phyloP scores from a whole-genome alignment of 257 asterid genomes.

The Mitragyna speciosa region DNA sequence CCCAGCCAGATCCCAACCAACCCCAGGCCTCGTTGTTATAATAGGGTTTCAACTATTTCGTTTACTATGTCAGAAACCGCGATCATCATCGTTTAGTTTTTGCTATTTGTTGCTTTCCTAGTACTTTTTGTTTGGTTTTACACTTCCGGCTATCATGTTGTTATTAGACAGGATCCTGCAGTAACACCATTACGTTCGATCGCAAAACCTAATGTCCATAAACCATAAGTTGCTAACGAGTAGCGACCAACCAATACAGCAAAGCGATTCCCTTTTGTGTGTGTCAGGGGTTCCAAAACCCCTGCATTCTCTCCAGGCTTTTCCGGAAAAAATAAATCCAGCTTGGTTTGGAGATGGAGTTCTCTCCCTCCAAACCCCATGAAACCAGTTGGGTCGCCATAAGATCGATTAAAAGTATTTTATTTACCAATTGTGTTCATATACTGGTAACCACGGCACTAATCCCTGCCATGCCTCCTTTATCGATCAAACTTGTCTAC shows the following conservation, averaged over 20 bases:
- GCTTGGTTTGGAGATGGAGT: too few relatives aligned
- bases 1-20: background rate
- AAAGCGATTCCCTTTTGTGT: too few relatives aligned
- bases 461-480: too few relatives aligned
- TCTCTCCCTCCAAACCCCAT: too few relatives aligned
- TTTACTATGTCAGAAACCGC: background rate
- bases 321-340: too few relatives aligned
- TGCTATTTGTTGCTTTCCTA: slow-evolving; percentile 3
- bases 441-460: too few relatives aligned
- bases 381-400: too few relatives aligned
- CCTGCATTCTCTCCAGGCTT: too few relatives aligned
- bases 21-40: background rate
- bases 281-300: too few relatives aligned
- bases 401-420: too few relatives aligned
- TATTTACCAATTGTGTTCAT: too few relatives aligned
- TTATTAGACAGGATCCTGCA: background rate
- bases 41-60: background rate
- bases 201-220: background rate
- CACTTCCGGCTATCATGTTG: background rate
- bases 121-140: slow-evolving; percentile 5
- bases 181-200: background rate
- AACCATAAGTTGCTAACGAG: background rate
- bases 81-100: background rate
- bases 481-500: background rate
- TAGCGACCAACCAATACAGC: background rate